These are phyloP conservation scores for Xylaria scruposa DNA, from an alignment of 495 filamentous ascomycete species.

Conservation along the genomic window DNA sequence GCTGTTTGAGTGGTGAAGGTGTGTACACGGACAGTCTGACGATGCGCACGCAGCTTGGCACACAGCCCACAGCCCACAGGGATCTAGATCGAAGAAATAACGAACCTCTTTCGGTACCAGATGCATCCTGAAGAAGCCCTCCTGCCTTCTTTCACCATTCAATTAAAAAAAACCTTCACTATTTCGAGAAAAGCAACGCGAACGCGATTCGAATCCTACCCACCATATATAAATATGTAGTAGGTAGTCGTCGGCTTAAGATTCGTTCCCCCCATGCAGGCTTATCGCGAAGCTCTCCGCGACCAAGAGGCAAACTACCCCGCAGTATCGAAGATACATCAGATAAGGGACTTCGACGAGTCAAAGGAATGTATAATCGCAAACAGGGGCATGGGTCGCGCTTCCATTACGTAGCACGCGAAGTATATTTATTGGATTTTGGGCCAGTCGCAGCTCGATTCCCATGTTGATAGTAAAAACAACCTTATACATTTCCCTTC, in stretches of 20 bases:
- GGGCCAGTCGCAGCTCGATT: neutral
- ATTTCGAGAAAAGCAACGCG: neutral
- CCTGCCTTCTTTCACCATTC: slow-evolving; percentile 1
- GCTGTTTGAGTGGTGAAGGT: neutral
- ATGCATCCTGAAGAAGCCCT: slow-evolving; percentile 60
- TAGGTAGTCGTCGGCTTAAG: slow-evolving; percentile 8
- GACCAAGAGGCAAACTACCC: slow-evolving; percentile 2
- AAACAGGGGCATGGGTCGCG: neutral
- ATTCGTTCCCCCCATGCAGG: slow-evolving; percentile 9
- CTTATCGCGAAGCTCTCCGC: slow-evolving; percentile 21
- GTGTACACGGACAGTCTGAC: neutral
- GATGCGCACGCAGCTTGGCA: neutral
- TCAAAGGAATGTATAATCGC: slow-evolving; percentile 18
- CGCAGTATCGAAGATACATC: slow-evolving; percentile 6
- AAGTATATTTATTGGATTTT: neutral
- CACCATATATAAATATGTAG: slow-evolving; percentile 6
- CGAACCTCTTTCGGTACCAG: slow-evolving; percentile 84
- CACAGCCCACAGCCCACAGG: neutral
- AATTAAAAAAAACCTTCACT: neutral
- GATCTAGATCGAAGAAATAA: slow-evolving; percentile 25
- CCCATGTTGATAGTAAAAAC: neutral
- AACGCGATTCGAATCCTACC: neutral
- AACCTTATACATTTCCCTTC: neutral
- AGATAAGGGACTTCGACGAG: slow-evolving; percentile 11
- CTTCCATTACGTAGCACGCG: neutral